Percentiles rank a stretch among this genome's conserved stretches.
Conservation (phyloP, 768 basidiomycete genomes). For the Mycena polygramma region DNA sequence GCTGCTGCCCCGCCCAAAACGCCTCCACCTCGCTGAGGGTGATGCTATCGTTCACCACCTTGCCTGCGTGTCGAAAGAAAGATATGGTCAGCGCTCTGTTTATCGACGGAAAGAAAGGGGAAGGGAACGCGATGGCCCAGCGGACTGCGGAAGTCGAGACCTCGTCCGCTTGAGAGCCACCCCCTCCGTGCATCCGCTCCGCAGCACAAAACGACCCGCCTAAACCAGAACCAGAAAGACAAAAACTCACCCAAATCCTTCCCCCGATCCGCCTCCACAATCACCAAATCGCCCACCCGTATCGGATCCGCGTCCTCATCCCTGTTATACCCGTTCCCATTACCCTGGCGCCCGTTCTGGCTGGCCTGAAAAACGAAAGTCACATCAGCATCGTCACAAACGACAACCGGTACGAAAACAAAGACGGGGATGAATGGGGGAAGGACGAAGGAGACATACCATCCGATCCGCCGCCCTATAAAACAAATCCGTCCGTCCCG, state of each 20-base stretch:
- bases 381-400: neutral
- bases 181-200: too few relatives aligned
- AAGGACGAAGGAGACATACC: neutral
- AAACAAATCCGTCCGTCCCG: conserved; percentile 94
- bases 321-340: neutral
- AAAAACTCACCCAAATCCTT: conserved; percentile 73
- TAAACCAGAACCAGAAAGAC: neutral
- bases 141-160: neutral
- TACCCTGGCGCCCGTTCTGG: conserved; percentile 14
- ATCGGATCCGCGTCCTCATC: conserved; percentile 51
- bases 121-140: too few relatives aligned
- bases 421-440: neutral
- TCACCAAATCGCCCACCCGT: conserved; percentile 90
- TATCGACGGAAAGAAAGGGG: too few relatives aligned
- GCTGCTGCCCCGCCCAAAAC: conserved; percentile 70
- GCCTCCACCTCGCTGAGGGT: conserved; percentile 91
- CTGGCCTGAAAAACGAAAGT: neutral
- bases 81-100: neutral
- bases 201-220: too few relatives aligned
- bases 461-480: conserved; percentile 67
- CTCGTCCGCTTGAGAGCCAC: too few relatives aligned
- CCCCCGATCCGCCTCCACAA: conserved; percentile 97
- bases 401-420: too few relatives aligned
- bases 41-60: conserved; percentile 91
- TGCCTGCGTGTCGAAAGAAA: conserved; percentile 50